phyloP scores from a whole-genome alignment of 257 asterid species.

The Ballota nigra region DNA sequence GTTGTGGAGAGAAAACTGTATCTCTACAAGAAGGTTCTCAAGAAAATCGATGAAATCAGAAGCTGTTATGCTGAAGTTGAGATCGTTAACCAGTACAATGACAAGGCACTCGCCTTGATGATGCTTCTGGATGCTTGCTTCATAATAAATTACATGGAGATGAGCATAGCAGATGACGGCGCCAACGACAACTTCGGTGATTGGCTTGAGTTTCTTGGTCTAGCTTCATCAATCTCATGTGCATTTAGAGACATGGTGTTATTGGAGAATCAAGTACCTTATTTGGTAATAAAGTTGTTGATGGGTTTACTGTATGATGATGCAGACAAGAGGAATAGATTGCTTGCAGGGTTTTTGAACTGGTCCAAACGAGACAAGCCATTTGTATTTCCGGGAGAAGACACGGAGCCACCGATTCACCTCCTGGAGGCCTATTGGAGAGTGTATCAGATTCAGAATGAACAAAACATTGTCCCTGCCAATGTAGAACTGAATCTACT shows the following conservation, averaged over 20 bases:
- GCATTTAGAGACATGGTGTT: background rate
- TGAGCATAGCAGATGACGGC: background rate
- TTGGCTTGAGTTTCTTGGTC: conserved; percentile 3
- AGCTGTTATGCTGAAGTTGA: background rate
- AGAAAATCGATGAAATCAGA: background rate
- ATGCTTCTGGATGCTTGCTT: conserved; percentile 12
- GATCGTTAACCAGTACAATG: background rate
- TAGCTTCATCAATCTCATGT: background rate
- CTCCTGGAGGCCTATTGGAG: conserved; percentile 10
- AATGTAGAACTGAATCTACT: background rate
- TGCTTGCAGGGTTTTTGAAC: background rate
- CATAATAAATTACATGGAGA: conserved; percentile 8
- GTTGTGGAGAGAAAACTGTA: background rate
- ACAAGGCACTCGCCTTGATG: conserved; percentile 15
- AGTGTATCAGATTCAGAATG: background rate
- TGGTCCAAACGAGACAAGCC: no score
- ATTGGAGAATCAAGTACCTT: conserved; percentile 22
- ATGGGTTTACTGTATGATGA: conserved; percentile 1
- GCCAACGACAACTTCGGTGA: background rate
- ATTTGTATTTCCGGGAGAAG: background rate
- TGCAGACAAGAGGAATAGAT: background rate
- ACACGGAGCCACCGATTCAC: conserved; percentile 6
- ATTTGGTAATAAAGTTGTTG: background rate
- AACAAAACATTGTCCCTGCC: background rate
- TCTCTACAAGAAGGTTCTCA: background rate